These are phyloP conservation scores for Phaeoacremonium minimum DNA, from an alignment of 2,329 filamentous ascomycete genomes.

Conservation along the genomic window DNA sequence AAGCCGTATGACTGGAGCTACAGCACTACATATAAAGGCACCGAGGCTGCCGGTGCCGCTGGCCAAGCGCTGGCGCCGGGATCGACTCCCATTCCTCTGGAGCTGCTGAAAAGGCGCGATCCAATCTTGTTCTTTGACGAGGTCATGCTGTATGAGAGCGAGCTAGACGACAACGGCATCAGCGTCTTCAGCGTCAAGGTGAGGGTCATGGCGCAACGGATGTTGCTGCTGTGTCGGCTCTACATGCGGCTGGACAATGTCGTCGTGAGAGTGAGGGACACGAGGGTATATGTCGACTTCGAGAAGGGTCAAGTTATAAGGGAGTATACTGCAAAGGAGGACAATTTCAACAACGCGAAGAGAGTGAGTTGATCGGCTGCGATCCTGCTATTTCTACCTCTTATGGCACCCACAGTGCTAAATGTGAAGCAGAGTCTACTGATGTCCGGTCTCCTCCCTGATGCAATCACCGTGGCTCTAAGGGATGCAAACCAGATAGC, in stretches of 20 bases:
- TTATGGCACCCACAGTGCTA: not conserved
- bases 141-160: slow-evolving; percentile 93
- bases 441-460: slow-evolving; percentile 49
- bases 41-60: slow-evolving; percentile 26
- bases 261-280: slow-evolving; percentile 81
- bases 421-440: slow-evolving; percentile 36
- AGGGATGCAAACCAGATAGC: slow-evolving; percentile 76
- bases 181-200: slow-evolving; percentile 87
- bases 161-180: slow-evolving; percentile 96
- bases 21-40: slow-evolving; percentile 81
- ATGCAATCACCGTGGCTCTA: slow-evolving; percentile 72
- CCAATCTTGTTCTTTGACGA: slow-evolving; percentile 97
- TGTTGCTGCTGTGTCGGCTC: slow-evolving; percentile 79
- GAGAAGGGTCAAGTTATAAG: slow-evolving; percentile 71
- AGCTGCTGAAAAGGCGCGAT: slow-evolving; percentile 81
- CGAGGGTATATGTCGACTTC: slow-evolving; percentile 89
- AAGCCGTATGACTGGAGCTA: slow-evolving; percentile 99
- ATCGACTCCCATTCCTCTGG: slow-evolving; percentile 65
- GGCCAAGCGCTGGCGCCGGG: not conserved
- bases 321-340: slow-evolving; percentile 88
- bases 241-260: slow-evolving; percentile 95
- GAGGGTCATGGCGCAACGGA: slow-evolving; percentile 83
- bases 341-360: slow-evolving; percentile 71
- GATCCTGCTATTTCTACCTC: slow-evolving; percentile 1
- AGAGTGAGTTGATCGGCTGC: slow-evolving; percentile 43